phyloP scores from a whole-genome alignment of 2,329 filamentous ascomycete genomes.

The Trichoderma cornu-damae region DNA sequence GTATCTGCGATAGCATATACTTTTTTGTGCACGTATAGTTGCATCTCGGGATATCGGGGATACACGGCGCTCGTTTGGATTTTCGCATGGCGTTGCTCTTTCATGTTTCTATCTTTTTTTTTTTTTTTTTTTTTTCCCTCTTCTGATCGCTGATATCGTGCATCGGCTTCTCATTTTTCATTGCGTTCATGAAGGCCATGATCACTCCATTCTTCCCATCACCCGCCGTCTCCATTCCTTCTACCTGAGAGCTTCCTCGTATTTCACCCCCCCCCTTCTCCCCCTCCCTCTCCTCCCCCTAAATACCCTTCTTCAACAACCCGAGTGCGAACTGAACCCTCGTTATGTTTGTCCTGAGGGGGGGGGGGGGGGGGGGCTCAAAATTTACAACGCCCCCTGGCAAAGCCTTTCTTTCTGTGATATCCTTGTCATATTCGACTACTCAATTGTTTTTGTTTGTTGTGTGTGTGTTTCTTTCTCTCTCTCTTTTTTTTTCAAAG shows the following conservation, averaged over 20 bases:
- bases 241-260: conserved; percentile 3
- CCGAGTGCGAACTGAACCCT: conserved; percentile 7
- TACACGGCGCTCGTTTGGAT: conserved; percentile 18
- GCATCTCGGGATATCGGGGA: conserved; percentile 13
- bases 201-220: conserved; percentile 13
- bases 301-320: conserved; percentile 6
- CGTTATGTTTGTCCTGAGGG: background rate
- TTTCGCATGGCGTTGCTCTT: conserved; percentile 13
- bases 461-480: conserved; percentile 10
- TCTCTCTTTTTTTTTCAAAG: too few species aligned
- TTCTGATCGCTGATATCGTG: background rate
- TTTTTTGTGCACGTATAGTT: conserved; percentile 13
- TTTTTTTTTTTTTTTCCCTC: background rate
- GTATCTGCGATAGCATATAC: conserved; percentile 16
- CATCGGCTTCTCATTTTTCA: background rate
- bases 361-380: background rate
- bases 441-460: conserved; percentile 10
- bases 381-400: background rate
- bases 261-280: too few species aligned
- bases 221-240: conserved; percentile 8
- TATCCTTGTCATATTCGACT: conserved; percentile 13
- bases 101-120: background rate
- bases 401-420: conserved; percentile 9
- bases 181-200: conserved; percentile 14
- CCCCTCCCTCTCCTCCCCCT: too few species aligned